phyloP scores from a whole-genome alignment of 139 green algal genomes.

The Haematococcus sp. region DNA sequence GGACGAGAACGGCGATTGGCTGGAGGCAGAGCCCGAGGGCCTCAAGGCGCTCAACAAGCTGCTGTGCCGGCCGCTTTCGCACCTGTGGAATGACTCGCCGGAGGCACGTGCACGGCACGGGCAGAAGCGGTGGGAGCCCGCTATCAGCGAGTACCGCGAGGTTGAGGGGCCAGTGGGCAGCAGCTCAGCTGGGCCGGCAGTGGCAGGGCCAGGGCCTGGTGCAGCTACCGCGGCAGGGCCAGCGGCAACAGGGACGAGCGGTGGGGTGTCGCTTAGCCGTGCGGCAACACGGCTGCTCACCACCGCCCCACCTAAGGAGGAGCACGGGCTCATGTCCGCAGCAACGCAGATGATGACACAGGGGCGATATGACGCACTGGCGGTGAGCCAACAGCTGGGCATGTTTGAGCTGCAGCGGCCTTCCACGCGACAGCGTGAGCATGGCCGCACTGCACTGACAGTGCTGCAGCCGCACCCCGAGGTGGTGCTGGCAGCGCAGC shows the following conservation, averaged over 20 bases:
- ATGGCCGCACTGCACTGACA: constrained; percentile 56
- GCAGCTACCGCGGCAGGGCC: too few species aligned
- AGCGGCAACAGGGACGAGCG: too few species aligned
- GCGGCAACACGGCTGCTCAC: constrained; percentile 50
- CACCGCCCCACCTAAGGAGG: constrained; percentile 35
- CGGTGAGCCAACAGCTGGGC: constrained; percentile 5
- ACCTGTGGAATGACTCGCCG: constrained; percentile 55
- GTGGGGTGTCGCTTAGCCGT: too few species aligned
- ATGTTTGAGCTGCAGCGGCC: constrained; percentile 36
- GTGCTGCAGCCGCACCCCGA: constrained; percentile 46
- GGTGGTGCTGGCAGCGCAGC: constrained; percentile 24
- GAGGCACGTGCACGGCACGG: constrained; percentile 26
- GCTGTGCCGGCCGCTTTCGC: constrained; percentile 50
- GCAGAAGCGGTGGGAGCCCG: constrained; percentile 49
- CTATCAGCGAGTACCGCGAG: constrained; percentile 60
- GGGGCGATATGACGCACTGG: constrained; percentile 9
- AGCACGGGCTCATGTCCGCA: constrained; percentile 29
- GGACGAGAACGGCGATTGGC: constrained; percentile 57
- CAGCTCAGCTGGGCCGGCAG: too few species aligned
- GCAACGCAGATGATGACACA: constrained; percentile 25
- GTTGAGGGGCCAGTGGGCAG: neutral
- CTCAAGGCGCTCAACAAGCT: constrained; percentile 39
- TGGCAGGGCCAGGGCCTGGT: too few species aligned
- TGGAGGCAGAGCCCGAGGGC: constrained; percentile 46
- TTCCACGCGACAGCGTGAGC: constrained; percentile 37